Percentiles rank a stretch among this genome's conserved stretches.
Evolutionary conservation across 169 alveolate species (phyloP).

Genomic region (Plasmodium gonderi): DNA sequence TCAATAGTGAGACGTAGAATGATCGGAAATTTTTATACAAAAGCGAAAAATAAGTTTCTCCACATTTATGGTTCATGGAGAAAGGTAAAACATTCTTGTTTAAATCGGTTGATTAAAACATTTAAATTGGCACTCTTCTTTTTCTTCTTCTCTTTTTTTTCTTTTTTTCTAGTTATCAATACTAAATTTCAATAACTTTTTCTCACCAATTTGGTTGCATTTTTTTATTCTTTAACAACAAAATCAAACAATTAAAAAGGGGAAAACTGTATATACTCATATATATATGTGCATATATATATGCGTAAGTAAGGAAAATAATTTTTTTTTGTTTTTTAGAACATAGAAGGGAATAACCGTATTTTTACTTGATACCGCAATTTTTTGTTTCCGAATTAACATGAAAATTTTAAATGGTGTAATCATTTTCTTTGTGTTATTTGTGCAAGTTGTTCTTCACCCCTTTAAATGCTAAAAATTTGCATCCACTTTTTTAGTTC

Average conservation of each 20-base stretch:
- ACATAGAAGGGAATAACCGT: not conserved
- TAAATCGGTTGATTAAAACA: not conserved
- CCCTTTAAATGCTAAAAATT: conserved; percentile 39
- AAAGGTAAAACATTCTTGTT: not conserved
- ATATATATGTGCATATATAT: not conserved
- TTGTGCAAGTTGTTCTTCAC: not conserved
- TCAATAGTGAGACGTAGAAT: not conserved
- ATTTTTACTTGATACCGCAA: no score
- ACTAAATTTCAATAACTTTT: not conserved
- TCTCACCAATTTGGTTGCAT: not conserved
- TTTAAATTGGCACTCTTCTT: not conserved
- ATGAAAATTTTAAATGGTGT: not conserved
- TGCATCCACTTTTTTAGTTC: not conserved
- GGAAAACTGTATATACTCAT: not conserved
- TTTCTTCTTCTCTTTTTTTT: not conserved
- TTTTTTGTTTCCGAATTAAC: not conserved
- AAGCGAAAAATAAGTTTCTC: not conserved
- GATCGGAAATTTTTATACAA: not conserved
- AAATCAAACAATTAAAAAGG: not conserved
- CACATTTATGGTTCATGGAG: not conserved
- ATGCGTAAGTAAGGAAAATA: no score
- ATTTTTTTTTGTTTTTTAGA: not conserved
- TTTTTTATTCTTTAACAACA: not conserved
- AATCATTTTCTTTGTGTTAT: not conserved
- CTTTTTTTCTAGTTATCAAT: not conserved